phyloP scores from a whole-genome alignment of 148 eudicot species.

The Limonium bicolor region DNA sequence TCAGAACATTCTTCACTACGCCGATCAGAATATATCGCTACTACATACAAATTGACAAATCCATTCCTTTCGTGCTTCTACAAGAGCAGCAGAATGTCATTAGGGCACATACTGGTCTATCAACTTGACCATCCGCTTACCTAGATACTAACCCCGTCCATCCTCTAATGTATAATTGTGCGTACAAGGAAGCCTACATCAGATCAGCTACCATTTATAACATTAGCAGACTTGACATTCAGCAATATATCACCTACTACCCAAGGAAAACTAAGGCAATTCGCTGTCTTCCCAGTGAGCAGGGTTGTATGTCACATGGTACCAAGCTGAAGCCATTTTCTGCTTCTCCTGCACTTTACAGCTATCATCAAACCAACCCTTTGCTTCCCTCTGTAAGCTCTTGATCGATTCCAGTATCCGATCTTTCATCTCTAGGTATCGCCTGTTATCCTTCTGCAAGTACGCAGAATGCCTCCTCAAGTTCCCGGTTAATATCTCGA shows the following conservation, averaged over 20 bases:
- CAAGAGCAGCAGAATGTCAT: too few species aligned
- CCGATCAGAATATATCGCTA: too few species aligned
- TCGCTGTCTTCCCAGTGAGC: slow-evolving; percentile 32
- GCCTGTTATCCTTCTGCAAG: slow-evolving; percentile 62
- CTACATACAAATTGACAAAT: too few species aligned
- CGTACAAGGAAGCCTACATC: too few species aligned
- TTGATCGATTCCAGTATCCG: slow-evolving; percentile 55
- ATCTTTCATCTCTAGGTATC: slow-evolving; percentile 61
- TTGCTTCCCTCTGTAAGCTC: slow-evolving; percentile 59
- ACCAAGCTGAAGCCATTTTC: slow-evolving; percentile 92
- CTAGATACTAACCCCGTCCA: too few species aligned
- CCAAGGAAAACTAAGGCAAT: slow-evolving; percentile 91
- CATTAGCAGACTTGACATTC: slow-evolving; percentile 34
- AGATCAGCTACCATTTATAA: too few species aligned
- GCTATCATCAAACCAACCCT: slow-evolving; percentile 58
- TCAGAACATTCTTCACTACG: too few species aligned
- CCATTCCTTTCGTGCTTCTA: too few species aligned
- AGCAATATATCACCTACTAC: slow-evolving; percentile 56
- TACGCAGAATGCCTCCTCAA: slow-evolving; percentile 33
- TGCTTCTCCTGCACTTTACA: slow-evolving; percentile 27
- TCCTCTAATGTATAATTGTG: too few species aligned
- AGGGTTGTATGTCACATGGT: slow-evolving; percentile 72
- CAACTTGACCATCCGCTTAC: too few species aligned
- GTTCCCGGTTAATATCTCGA: slow-evolving; percentile 75
- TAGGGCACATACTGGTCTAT: too few species aligned